Evolutionary conservation across 2,329 filamentous ascomycete species (phyloP), one percentile per base, ranked within the genome.

Genomic region (Macrophomina pseudophaseolina): DNA sequence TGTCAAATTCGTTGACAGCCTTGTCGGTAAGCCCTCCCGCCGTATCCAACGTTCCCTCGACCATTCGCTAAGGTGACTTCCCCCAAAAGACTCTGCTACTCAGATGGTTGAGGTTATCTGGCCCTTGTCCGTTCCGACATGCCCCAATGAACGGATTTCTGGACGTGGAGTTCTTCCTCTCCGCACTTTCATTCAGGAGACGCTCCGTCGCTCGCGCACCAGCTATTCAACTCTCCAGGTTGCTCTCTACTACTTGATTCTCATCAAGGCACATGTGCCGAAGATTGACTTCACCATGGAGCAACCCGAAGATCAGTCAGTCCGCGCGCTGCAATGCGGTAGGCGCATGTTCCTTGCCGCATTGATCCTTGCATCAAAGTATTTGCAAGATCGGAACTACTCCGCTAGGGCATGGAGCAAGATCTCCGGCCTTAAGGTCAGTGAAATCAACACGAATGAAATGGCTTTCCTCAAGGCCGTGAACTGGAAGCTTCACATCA

Each of bases 181-280:
- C 74, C 91, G 94, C 72, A 97, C 91, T 64, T 99, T 98, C 78
- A 98, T 99, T 74, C 94, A 98, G 80, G 95, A 98, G 84, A 98
- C 95, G 23, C 85, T 99, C 71, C 91, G 94, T 72, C 89, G 95
- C 73, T 99, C 95, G 68, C 90, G 94, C 74, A 97, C 95, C 51
- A 97, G 94, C 82, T 99, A 97, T 82, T 98, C 94, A 67, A 99
- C 95, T 35, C 84, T 99, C 65, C 95, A 98, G 81, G 95, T 99
- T 68, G 94, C 95, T 32, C 84, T 99, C 69, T 99, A 97, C 80
- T 99, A 99, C 78, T 83, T 99, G 74, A 90, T 99, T 74, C 86
- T 98, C 72, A 94, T 99, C 79, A 97, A 96, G 82, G 88, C 92
- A 28, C 92, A 93, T 80, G 89, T 99, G 64, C 94, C 93, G 14